phyloP scores from a whole-genome alignment of 1,139 yeast species.

The Lodderomyces metapsilosis region DNA sequence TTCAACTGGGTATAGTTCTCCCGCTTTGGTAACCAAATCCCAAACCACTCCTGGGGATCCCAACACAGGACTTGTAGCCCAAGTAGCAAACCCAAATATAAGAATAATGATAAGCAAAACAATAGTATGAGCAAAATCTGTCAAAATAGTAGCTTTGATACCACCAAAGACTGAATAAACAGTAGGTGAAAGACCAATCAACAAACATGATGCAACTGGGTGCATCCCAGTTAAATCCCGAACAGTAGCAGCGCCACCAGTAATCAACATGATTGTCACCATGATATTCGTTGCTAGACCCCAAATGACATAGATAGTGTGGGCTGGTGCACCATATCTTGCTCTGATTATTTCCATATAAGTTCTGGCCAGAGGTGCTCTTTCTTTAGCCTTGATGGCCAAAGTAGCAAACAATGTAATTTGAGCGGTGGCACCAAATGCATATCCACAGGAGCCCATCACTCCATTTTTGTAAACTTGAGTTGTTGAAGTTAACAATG shows the following conservation, averaged over 20 bases:
- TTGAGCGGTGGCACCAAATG: constrained; percentile 55
- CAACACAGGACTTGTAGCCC: no score
- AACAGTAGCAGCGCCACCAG: constrained; percentile 84
- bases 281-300: constrained; percentile 84
- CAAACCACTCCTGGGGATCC: constrained; percentile 81
- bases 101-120: constrained; percentile 60
- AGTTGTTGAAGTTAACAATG: constrained; percentile 43
- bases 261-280: constrained; percentile 65
- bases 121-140: constrained; percentile 77
- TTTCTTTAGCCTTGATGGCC: constrained; percentile 55
- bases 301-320: constrained; percentile 66
- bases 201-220: constrained; percentile 74
- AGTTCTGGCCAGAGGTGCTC: constrained; percentile 59
- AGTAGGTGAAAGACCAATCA: constrained; percentile 80
- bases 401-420: constrained; percentile 50
- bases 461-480: constrained; percentile 78
- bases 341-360: constrained; percentile 52
- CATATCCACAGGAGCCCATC: constrained; percentile 52
- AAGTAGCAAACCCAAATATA: constrained; percentile 58
- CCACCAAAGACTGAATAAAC: constrained; percentile 86
- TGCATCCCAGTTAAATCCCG: constrained; percentile 74
- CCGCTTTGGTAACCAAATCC: constrained; percentile 59
- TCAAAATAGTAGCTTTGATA: constrained; percentile 82
- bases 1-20: constrained; percentile 48
- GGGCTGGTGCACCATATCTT: constrained; percentile 58